Base-by-base conservation (phyloP, 352 stramenopile genomes). In the Globisporangium barbulae region DNA sequence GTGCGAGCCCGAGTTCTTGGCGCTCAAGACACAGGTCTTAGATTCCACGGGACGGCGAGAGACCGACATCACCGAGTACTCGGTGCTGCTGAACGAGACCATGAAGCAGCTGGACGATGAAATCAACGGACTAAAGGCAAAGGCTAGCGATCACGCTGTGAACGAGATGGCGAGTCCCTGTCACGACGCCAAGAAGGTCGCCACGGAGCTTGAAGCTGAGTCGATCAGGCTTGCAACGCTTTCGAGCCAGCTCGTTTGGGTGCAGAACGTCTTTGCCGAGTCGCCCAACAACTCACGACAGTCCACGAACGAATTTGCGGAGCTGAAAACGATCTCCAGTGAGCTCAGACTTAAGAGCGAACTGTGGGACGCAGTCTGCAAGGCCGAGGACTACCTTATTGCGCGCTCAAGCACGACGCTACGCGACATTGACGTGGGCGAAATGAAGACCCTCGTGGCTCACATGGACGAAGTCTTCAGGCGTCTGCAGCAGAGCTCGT, bases 331-430 rank as follows among this genome's bases (percentile, higher is more conserved):
- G 1, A 53, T 88, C 7, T 71, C 77, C 1, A 60, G 28, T 5
- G 67, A 85, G n/a, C 39, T 90, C 1, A 77, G 75, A 50, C 52
- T 86, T 7, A 90, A 87, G 63, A 79, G 72, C 44, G 76, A 88
- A 50, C 37, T 93, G 0, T 93, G 81, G 83, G 59, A 83, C 15
- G 73, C 76, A 0, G 70, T 91, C 2, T 81, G 76, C 37, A 70
- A 78, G 30, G 69, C 70, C 0, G 78, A 88, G 56, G 67, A 78
- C 9, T 76, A 89, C 31, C 53, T 91, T 6, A 57, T 61, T 2
- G 50, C 30, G 0, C 81, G 67, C 37, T 74, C 75, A 15, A 58
- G 63, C 1, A 71, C 83, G 10, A 79, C 76, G 0, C 61, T 93
- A 8, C 64, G 69, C 1, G 56, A 68, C 30, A 71, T 93, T 1